Base-by-base conservation (phyloP, 1,284 basidiomycete species). In the Trametes versicolor region DNA sequence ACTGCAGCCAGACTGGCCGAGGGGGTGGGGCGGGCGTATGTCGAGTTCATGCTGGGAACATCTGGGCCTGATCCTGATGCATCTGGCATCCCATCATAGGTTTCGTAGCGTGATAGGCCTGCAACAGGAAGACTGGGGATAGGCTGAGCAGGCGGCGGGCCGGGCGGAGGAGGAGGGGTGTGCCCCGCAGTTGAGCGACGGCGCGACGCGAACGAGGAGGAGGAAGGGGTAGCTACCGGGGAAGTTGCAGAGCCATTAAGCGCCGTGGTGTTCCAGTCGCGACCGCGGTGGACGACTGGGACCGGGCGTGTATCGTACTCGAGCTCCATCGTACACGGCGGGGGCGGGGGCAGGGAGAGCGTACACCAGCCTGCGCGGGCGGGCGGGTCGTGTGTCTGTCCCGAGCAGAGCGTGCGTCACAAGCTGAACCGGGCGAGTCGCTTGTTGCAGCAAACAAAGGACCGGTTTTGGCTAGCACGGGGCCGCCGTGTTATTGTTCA, bases 101-200 rank as follows among this genome's bases (percentile, higher is more conserved):
- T 52, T 45, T 69, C 72, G 65, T 74, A 68, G 70, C 69, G 75
- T 56, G 69, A 71, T 58, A 65, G 77, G 69, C 63, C 70, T 63
- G 64, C 70, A 52, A 71, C 70, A 50, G 68, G 91, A 50, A 91
- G 72, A 71, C 80, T 87, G 50, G 90, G 90, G 66, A 92, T 91
- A 59, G 90, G 91, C 69, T 86, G 83, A 72, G 80, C 86, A n/a
- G 91, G 91, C 39, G 91, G 90, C n/a, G 91, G 90, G 2, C 79
- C 87, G 45, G 88, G 84, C 15, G 90, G 89, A 41, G 87, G 84
- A 15, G 90, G 89, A 54, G 87, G 84, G 36, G 81, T 79, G 71
- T 85, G 82, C n/a, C 85, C 84, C 55, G 85, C 87, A 54, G 87
- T 85, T 27, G 90, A 91, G 70, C 90, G 88, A 65, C 91, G 86